Evolutionary conservation across 768 basidiomycete genomes (phyloP), one percentile per base, ranked within the genome.

Genomic region (Piloderma croceum): DNA sequence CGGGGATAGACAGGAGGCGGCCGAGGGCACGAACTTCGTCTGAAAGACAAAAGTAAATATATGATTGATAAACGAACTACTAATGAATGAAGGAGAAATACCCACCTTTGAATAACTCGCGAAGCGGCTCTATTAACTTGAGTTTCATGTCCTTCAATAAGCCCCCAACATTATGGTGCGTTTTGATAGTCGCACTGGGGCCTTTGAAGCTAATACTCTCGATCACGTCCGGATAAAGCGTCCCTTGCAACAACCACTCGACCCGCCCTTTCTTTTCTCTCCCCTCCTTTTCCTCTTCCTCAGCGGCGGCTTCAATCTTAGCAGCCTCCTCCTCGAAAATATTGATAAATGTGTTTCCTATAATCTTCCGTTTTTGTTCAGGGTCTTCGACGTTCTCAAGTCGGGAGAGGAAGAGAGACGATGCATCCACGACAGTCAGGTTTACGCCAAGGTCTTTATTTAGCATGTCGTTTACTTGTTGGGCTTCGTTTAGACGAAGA

Each of bases 181-280:
- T 98, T 74, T 99, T 99, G 73, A 99, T 99, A 7, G 94, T 98
- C 27, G 96, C 96, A 49, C 87, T 90, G 0, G 96, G 96, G 3
- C 96, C 96, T 66, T 97, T 98, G 78, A 99, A 99, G 65, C 87
- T 90, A 67, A 99, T 96, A 58, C 87, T 90, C 70, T 99, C 96
- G 58, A 98, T 99, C 43, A 99, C 96, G 57, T 99, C 96, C 2
- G 96, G 96, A 63, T 98, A 99, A 11, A 99, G 75, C 0, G 96
- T 99, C 4, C 96, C 96, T 64, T 99, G 96, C 9, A 99, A 67
- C 34, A 99, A 63, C 92, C 93, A 99, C 59, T 98, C 96, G 24
- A 98, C 90, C 53, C 81, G 79, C 3, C 96, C 93, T 63, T 92
- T 94, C 7, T 74, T 72, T 38, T 76, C 80, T 0, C 72, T 81